Percentiles rank a stretch among this genome's conserved stretches.
Evolutionary conservation across 2,329 filamentous ascomycete genomes (phyloP).

Genomic region (Ophiosphaerella korrae): DNA sequence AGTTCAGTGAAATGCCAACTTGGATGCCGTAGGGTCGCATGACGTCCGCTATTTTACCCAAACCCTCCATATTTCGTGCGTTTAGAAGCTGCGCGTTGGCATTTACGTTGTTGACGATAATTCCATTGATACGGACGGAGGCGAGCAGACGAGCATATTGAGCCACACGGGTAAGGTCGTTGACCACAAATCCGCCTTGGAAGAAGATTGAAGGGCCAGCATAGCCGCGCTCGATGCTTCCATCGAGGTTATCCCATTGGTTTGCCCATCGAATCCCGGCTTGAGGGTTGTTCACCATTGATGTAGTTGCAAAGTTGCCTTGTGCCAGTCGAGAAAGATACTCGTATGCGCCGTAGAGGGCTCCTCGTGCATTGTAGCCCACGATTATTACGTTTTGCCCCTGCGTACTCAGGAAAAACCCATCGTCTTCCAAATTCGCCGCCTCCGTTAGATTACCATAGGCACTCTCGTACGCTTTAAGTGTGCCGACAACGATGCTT

Average conservation of each 20-base stretch:
- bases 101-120: constrained; percentile 75
- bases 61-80: constrained; percentile 63
- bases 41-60: constrained; percentile 66
- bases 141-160: constrained; percentile 70
- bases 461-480: constrained; percentile 49
- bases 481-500: constrained; percentile 57
- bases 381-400: constrained; percentile 61
- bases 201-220: constrained; percentile 73
- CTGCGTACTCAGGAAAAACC: constrained; percentile 64
- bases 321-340: constrained; percentile 70
- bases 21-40: constrained; percentile 71
- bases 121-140: constrained; percentile 69
- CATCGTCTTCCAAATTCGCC: constrained; percentile 59
- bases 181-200: constrained; percentile 59
- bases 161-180: constrained; percentile 63
- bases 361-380: constrained; percentile 69
- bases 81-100: constrained; percentile 65
- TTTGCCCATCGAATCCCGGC: constrained; percentile 72
- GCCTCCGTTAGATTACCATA: constrained; percentile 41
- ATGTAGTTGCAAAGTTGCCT: constrained; percentile 57
- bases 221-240: constrained; percentile 71
- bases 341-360: constrained; percentile 71
- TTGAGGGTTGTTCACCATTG: constrained; percentile 61
- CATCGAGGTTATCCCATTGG: constrained; percentile 74
- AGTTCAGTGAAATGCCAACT: constrained; percentile 70